A percentile compares a stretch with the other conserved stretches of the same genome.
Evolutionary conservation across 495 filamentous ascomycete genomes (phyloP).

Genomic region (Lasiosphaeria ovina): DNA sequence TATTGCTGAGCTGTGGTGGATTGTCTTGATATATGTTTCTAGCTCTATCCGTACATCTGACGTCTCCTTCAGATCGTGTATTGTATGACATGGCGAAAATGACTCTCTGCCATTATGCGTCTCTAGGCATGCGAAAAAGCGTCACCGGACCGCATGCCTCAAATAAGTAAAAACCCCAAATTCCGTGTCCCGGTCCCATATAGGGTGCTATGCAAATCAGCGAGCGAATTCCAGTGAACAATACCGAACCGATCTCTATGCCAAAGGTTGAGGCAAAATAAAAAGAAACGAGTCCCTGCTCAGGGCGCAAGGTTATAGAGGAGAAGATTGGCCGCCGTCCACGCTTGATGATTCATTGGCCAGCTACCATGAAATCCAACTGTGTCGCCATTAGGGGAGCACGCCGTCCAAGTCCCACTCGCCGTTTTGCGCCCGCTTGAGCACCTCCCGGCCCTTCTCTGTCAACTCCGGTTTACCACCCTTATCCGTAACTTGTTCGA

Average conservation of each 20-base stretch:
- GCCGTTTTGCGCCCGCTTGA: slow-evolving; percentile 64
- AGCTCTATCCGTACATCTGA: not conserved
- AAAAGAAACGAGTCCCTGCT: not conserved
- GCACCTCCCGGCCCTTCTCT: slow-evolving; percentile 67
- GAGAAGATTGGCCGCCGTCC: not conserved
- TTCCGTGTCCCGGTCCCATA: not conserved
- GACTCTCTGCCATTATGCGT: too few species aligned
- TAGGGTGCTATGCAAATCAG: slow-evolving; percentile 1
- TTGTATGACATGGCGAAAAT: too few species aligned
- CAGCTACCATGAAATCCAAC: not conserved
- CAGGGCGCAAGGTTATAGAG: not conserved
- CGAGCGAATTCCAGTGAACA: not conserved
- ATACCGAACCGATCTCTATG: not conserved
- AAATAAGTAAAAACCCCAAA: not conserved
- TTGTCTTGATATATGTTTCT: not conserved
- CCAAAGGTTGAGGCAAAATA: not conserved
- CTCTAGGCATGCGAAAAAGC: too few species aligned
- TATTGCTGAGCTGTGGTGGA: not conserved
- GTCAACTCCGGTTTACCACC: slow-evolving; percentile 77
- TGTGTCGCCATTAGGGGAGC: slow-evolving; percentile 12
- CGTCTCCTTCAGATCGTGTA: too few species aligned
- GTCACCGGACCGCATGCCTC: too few species aligned
- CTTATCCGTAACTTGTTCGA: slow-evolving; percentile 69
- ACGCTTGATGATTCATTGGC: not conserved
- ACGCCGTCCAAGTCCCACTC: slow-evolving; percentile 53